Percentiles rank a stretch among this genome's conserved stretches.
phyloP scores from a whole-genome alignment of 2,329 filamentous ascomycete species.

The Aspergillus japonicus region DNA sequence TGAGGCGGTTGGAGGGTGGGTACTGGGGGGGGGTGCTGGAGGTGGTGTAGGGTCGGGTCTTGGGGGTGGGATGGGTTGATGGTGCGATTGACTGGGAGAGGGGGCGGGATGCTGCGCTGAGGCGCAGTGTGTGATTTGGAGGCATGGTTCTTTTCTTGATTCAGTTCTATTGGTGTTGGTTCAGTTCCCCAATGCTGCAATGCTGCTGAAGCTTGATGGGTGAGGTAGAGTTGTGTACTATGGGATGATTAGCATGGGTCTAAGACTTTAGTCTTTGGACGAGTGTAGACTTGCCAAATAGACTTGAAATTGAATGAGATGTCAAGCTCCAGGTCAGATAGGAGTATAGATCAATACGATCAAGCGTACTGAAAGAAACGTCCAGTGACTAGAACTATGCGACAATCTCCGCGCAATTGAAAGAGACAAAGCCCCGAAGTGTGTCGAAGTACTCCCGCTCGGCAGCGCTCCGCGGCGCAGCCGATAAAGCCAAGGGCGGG shows the following conservation, averaged over 20 bases:
- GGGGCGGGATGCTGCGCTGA: not conserved
- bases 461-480: not conserved
- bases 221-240: not conserved
- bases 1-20: slow-evolving; percentile 26
- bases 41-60: slow-evolving; percentile 19
- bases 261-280: too few species aligned
- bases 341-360: too few species aligned
- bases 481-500: not conserved
- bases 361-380: too few species aligned
- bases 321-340: too few species aligned
- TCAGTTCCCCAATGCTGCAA: too few species aligned
- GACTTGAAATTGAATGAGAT: too few species aligned
- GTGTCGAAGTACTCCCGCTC: not conserved
- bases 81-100: not conserved
- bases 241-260: too few species aligned
- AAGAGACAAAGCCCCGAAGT: not conserved
- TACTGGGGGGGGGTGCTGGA: slow-evolving; percentile 16
- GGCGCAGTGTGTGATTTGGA: not conserved
- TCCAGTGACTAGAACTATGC: not conserved
- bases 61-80: not conserved
- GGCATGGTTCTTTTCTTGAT: not conserved
- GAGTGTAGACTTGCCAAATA: too few species aligned
- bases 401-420: not conserved
- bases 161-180: too few species aligned
- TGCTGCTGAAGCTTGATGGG: not conserved